Base-by-base conservation (phyloP, 345 rosid genomes). In the Orychophragmus violaceus region DNA sequence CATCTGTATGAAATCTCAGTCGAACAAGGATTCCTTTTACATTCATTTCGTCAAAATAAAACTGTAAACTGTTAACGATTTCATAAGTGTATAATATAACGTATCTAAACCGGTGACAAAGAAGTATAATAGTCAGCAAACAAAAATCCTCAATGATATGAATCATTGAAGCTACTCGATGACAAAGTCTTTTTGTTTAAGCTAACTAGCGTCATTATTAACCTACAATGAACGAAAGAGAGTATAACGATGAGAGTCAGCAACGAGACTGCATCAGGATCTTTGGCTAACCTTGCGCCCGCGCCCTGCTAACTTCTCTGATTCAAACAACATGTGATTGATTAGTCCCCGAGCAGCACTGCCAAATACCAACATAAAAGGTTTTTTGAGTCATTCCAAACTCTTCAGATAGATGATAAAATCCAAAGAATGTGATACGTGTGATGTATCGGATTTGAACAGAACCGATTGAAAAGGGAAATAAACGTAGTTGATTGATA, bases 301-400 rank as follows among this genome's bases (percentile, higher is more conserved):
- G 41, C 83, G 81, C 64, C 99, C 88, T 18, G 91, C 67, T 77
- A 80, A 32, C 82, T 77, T 85, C 82, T 91, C 95, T 9, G 96
- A 63, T 78, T 87, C 97, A 2, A 82, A 78, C 25, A 90, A 80
- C 53, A 90, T 85, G 75, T 94, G 99, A 75, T 90, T 90, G 74
- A 90, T 85, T 55, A 88, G 97, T 72, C 97, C 97, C 66, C 97
- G 81, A 18, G 99, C 99, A 5, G 96, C 99, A 61, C 96, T 94
- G 85, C 78, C 75, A 76, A 30, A 64, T 22, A 69, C 41, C 62
- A 66, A 24, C 36, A 74, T 19, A 17, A 28, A 23, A 45, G 1
- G 0, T 16, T 44, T n/a, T 27, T n/a, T 22, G 16, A 21, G 57
- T 59, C 32, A 65, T 64, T 37, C 45, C 36, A 24, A 46, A 46